These are phyloP conservation scores for Casuarina equisetifolia DNA, from an alignment of 306 rosid genomes.

Conservation along the genomic window DNA sequence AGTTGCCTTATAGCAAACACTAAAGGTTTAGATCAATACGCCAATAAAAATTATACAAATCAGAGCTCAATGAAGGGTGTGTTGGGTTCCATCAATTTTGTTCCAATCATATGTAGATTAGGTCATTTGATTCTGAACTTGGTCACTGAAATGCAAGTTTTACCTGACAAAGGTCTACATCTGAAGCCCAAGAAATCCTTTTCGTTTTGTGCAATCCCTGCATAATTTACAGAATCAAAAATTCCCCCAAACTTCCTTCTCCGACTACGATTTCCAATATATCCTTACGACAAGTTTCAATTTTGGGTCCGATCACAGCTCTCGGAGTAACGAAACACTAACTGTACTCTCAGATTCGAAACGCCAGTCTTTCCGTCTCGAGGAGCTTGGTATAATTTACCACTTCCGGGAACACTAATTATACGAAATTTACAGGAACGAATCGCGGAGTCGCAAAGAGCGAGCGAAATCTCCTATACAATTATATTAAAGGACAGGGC, in stretches of 20 bases:
- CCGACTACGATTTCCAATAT: constrained; percentile 27
- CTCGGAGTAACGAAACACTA: constrained; percentile 16
- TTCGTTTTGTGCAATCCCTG: constrained; percentile 70
- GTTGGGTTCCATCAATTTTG: constrained; percentile 8
- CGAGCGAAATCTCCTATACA: constrained; percentile 12
- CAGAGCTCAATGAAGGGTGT: constrained; percentile 16
- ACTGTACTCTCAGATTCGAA: constrained; percentile 31
- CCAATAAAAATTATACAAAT: not conserved
- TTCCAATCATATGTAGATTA: not conserved
- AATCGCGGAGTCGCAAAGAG: constrained; percentile 5
- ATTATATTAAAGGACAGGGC: not conserved
- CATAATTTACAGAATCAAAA: constrained; percentile 48
- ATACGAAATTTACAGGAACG: constrained; percentile 11
- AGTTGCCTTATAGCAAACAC: not conserved
- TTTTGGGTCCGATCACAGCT: constrained; percentile 15
- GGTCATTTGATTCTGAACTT: constrained; percentile 32
- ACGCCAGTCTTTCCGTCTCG: constrained; percentile 40
- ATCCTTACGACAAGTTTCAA: not conserved
- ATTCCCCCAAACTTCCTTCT: constrained; percentile 23
- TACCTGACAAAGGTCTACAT: constrained; percentile 93
- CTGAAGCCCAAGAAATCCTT: constrained; percentile 87
- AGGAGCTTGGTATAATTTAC: not conserved
- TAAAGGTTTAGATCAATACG: not conserved
- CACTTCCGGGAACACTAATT: constrained; percentile 2
- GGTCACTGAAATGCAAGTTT: constrained; percentile 33